A percentile compares a stretch with the other conserved stretches of the same genome.
Conservation (phyloP, 768 basidiomycete genomes). For the Cystofilobasidium bisporidii region DNA sequence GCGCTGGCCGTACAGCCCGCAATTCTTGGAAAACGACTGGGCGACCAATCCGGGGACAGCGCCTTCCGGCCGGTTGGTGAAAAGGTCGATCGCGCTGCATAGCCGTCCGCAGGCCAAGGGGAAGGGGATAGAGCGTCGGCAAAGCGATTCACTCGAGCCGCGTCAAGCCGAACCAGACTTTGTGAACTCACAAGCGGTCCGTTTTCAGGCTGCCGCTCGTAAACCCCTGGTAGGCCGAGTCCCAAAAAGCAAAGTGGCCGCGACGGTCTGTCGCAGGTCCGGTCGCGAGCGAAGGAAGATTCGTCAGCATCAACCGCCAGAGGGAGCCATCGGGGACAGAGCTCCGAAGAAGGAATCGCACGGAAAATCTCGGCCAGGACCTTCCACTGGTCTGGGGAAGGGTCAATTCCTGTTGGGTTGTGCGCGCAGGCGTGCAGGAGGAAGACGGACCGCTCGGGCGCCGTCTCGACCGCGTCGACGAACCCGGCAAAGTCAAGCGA, state of each 20-base stretch:
- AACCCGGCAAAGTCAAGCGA: conserved; percentile 85
- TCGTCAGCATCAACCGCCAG: too few relatives aligned
- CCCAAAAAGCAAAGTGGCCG: conserved; percentile 92
- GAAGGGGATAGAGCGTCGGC: too few relatives aligned
- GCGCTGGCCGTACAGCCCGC: conserved; percentile 97
- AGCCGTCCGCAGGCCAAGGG: not conserved
- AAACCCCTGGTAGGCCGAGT: conserved; percentile 95
- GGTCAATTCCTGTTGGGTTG: conserved; percentile 86
- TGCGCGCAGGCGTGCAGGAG: conserved; percentile 80
- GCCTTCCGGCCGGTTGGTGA: not conserved
- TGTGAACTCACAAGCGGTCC: conserved; percentile 43
- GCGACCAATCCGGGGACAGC: conserved; percentile 57
- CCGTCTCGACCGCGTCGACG: not conserved
- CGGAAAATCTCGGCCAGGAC: conserved; percentile 72
- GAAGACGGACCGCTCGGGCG: conserved; percentile 5
- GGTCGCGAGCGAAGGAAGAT: too few relatives aligned
- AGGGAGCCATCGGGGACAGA: too few relatives aligned
- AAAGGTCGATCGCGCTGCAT: conserved; percentile 59
- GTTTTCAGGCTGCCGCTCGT: conserved; percentile 81
- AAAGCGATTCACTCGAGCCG: too few relatives aligned
- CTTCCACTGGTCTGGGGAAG: conserved; percentile 85
- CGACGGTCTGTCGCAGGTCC: too few relatives aligned
- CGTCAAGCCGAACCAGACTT: too few relatives aligned
- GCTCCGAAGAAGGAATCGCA: too few relatives aligned
- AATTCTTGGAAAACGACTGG: conserved; percentile 97